Evolutionary conservation across 306 rosid genomes (phyloP).

Genomic region (Cucumis cinereus): DNA sequence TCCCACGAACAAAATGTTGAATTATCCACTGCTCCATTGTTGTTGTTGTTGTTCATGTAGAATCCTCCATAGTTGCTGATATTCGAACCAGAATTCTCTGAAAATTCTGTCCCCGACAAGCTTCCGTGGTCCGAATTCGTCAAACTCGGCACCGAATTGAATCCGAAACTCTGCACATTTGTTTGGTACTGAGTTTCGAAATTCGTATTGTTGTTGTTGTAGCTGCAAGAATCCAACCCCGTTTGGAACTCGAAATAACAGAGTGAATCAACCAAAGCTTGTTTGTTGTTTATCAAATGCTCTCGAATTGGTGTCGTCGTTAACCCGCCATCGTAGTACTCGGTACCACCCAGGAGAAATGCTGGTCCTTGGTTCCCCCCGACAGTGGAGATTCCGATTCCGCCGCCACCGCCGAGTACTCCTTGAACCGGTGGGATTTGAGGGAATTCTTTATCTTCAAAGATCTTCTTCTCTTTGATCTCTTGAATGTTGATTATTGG

Average conservation of each 20-base stretch:
- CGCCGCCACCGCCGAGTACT: neutral
- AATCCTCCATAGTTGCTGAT: constrained; percentile 37
- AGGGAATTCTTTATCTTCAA: neutral
- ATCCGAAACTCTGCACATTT: constrained; percentile 24
- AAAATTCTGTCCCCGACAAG: constrained; percentile 31
- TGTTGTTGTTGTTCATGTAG: neutral
- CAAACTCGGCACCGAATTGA: constrained; percentile 62
- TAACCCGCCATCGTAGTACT: constrained; percentile 25
- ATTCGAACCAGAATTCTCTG: constrained; percentile 52
- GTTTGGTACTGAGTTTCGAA: constrained; percentile 7
- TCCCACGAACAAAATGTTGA: constrained; percentile 41
- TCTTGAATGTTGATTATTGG: constrained; percentile 30
- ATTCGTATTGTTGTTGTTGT: neutral
- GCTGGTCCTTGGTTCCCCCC: constrained; percentile 30
- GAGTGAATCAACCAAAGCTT: constrained; percentile 43
- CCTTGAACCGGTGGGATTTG: constrained; percentile 9
- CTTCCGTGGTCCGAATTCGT: constrained; percentile 38
- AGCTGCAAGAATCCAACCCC: constrained; percentile 16
- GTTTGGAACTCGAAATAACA: constrained; percentile 41
- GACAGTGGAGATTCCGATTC: constrained; percentile 6
- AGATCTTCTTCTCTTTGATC: constrained; percentile 21
- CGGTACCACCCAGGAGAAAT: constrained; percentile 36
- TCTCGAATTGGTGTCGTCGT: constrained; percentile 34
- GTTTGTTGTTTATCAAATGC: constrained; percentile 26
- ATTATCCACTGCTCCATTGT: constrained; percentile 32